A percentile compares a stretch with the other conserved stretches of the same genome.
Conservation (phyloP, 257 asterid genomes). For the Asclepias syriaca region DNA sequence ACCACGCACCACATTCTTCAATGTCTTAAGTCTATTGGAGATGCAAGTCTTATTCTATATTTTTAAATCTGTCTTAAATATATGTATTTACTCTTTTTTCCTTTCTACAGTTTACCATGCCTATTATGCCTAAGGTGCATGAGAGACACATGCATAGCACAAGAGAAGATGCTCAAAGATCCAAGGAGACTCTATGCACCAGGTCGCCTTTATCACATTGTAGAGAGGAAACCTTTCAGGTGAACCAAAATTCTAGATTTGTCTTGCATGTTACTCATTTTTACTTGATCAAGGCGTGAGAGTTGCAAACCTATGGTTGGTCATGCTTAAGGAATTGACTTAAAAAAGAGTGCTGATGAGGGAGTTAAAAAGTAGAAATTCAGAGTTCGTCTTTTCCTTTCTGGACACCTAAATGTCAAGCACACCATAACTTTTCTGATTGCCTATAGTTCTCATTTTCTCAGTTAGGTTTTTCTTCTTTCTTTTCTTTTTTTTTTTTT, state of each 20-base stretch:
- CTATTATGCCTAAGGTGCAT: slow-evolving; percentile 70
- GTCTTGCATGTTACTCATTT: not conserved
- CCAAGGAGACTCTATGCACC: slow-evolving; percentile 81
- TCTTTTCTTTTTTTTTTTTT: too few relatives aligned
- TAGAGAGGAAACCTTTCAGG: slow-evolving; percentile 84
- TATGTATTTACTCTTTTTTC: not conserved
- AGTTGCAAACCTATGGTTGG: not conserved
- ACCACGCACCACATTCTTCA: not conserved
- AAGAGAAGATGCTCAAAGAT: slow-evolving; percentile 78
- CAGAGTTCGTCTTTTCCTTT: not conserved
- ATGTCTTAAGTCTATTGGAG: not conserved
- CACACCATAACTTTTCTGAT: not conserved
- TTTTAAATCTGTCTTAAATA: not conserved
- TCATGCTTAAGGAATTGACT: not conserved
- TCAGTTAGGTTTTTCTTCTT: not conserved
- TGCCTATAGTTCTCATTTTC: not conserved
- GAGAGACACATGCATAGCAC: slow-evolving; percentile 79
- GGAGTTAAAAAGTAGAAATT: not conserved
- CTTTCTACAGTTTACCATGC: slow-evolving; percentile 69
- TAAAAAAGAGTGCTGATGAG: not conserved
- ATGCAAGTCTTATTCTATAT: not conserved
- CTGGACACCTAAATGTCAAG: not conserved
- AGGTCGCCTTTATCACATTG: slow-evolving; percentile 88
- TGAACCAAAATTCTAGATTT: slow-evolving; percentile 16
- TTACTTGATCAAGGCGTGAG: not conserved